These are phyloP conservation scores for Chlorella variabilis DNA, from an alignment of 163 green algal genomes.

Conservation along the genomic window DNA sequence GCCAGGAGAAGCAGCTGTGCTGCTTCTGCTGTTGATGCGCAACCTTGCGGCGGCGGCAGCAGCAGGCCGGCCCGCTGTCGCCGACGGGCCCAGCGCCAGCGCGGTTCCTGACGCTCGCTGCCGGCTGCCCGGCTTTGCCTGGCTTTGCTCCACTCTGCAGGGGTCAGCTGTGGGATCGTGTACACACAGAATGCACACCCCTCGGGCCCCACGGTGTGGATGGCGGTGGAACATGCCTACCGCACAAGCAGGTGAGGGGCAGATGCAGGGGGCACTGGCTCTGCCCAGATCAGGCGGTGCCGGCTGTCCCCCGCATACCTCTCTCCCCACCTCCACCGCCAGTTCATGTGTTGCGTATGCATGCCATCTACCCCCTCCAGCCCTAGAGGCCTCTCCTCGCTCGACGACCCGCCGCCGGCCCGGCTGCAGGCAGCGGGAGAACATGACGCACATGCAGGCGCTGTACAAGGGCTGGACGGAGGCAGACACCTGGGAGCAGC, in stretches of 20 bases:
- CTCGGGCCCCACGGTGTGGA: not conserved
- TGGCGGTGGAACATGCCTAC: not conserved
- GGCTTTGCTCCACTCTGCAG: not conserved
- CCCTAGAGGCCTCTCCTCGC: too few relatives aligned
- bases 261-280: too few relatives aligned
- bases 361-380: too few relatives aligned
- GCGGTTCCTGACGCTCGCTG: too few relatives aligned
- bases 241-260: not conserved
- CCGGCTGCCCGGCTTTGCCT: too few relatives aligned
- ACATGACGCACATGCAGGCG: not conserved
- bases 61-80: too few relatives aligned
- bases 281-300: too few relatives aligned
- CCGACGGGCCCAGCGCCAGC: too few relatives aligned
- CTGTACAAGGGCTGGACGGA: not conserved
- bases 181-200: not conserved
- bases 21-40: not conserved
- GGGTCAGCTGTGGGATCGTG: not conserved
- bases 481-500: not conserved
- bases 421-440: conserved; percentile 2
- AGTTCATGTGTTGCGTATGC: not conserved
- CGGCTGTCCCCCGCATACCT: too few relatives aligned
- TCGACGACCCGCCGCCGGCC: too few relatives aligned
- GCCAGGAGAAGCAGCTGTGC: too few relatives aligned
- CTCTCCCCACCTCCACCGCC: not conserved
- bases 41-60: too few relatives aligned